These are phyloP conservation scores for Microascus cirrosus DNA, from an alignment of 2,329 filamentous ascomycete genomes.

Conservation along the genomic window DNA sequence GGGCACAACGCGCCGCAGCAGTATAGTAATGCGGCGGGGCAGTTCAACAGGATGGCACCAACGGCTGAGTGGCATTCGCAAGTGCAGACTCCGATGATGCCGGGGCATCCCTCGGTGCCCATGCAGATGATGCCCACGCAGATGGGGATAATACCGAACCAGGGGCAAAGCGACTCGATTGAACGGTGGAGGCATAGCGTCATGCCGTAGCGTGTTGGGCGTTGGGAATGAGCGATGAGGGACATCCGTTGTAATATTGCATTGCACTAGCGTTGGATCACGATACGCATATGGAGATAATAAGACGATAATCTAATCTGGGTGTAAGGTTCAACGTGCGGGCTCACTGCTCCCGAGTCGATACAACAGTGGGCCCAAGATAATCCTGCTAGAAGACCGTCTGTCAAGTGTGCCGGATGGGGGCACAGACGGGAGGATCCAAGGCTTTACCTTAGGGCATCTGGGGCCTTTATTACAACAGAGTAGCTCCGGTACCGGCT, in stretches of 20 bases:
- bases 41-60: neutral
- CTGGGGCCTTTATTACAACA: no score
- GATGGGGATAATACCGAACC: constrained; percentile 6
- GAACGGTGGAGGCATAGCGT: neutral
- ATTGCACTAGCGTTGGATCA: neutral
- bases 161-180: neutral
- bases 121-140: constrained; percentile 10
- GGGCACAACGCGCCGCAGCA: constrained; percentile 14
- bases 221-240: neutral
- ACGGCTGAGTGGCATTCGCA: neutral
- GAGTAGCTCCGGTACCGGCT: no score
- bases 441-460: no score
- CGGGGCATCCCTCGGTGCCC: constrained; percentile 11
- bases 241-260: neutral
- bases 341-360: neutral
- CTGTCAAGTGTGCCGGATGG: no score
- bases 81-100: neutral
- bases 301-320: neutral
- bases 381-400: neutral
- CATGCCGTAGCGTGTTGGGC: neutral
- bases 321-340: neutral
- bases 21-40: constrained; percentile 7
- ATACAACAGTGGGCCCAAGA: no score
- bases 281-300: neutral
- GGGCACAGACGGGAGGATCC: no score